phyloP scores from a whole-genome alignment of 169 alveolate species.

The Eimeria praecox region DNA sequence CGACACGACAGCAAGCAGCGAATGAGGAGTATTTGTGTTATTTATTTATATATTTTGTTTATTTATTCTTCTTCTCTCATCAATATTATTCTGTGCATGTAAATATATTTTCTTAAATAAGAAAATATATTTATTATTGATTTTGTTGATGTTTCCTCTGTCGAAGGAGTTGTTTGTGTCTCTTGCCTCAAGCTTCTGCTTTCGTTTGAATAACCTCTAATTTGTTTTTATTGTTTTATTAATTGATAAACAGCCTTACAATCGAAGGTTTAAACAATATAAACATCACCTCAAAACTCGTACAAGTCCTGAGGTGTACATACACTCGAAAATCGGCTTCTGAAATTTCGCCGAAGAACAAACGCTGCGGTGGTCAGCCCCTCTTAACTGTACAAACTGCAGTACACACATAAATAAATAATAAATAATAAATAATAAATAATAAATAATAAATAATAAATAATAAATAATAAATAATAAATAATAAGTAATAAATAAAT shows the following conservation, averaged over 20 bases:
- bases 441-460: not conserved
- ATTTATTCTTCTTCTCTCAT: not conserved
- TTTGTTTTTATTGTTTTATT: not conserved
- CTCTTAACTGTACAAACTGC: slow-evolving; percentile 49
- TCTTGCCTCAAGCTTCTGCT: too few species aligned
- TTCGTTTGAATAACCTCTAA: too few species aligned
- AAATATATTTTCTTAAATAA: too few species aligned
- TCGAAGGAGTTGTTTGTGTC: too few species aligned
- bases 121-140: not conserved
- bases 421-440: not conserved
- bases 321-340: slow-evolving; percentile 49
- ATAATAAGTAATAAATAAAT: not conserved
- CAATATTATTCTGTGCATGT: not conserved
- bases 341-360: slow-evolving; percentile 70
- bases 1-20: not conserved
- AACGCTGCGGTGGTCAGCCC: slow-evolving; percentile 77
- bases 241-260: not conserved
- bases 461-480: not conserved
- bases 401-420: not conserved
- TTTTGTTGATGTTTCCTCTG: too few species aligned
- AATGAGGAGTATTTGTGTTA: not conserved
- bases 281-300: slow-evolving; percentile 37
- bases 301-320: slow-evolving; percentile 44
- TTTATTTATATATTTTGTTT: not conserved
- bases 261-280: not conserved